A percentile compares a stretch with the other conserved stretches of the same genome.
Evolutionary conservation across 345 rosid species (phyloP).

Genomic region (Gossypium bickii): DNA sequence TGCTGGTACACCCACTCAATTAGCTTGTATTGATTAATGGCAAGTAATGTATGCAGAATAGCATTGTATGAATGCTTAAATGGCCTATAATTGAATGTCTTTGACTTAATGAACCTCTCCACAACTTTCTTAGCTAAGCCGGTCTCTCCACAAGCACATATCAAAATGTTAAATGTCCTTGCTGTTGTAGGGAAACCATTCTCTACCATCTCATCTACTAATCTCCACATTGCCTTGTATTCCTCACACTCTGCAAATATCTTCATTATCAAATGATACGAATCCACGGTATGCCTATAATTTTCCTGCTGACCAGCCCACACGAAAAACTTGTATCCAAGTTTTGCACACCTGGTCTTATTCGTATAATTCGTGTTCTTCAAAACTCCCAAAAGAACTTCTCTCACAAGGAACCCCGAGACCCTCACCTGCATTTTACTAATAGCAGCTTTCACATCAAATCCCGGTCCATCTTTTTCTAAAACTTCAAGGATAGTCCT

Average conservation of each 20-base stretch:
- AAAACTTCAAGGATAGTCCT: slow-evolving; percentile 52
- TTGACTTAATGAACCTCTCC: slow-evolving; percentile 74
- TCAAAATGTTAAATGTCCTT: slow-evolving; percentile 73
- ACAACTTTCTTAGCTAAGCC: slow-evolving; percentile 67
- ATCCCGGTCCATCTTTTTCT: slow-evolving; percentile 57
- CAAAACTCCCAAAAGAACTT: slow-evolving; percentile 70
- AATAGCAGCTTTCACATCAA: slow-evolving; percentile 42
- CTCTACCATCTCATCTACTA: slow-evolving; percentile 78
- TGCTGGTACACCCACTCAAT: slow-evolving; percentile 85
- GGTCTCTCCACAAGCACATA: slow-evolving; percentile 73
- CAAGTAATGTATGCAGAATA: slow-evolving; percentile 52
- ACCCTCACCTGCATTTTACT: slow-evolving; percentile 55
- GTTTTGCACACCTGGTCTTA: slow-evolving; percentile 53
- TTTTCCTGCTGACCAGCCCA: slow-evolving; percentile 63
- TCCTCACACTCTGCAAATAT: slow-evolving; percentile 73
- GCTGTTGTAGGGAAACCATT: slow-evolving; percentile 72
- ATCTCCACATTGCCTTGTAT: slow-evolving; percentile 88
- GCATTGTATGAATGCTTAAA: slow-evolving; percentile 80
- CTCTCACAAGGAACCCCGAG: slow-evolving; percentile 71
- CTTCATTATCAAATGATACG: slow-evolving; percentile 77
- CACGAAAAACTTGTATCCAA: slow-evolving; percentile 67
- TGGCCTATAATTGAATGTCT: slow-evolving; percentile 67
- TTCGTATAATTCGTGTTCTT: slow-evolving; percentile 38
- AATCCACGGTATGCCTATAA: slow-evolving; percentile 57
- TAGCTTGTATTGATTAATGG: slow-evolving; percentile 56